These are phyloP conservation scores for Boeremia lycopersici DNA, from an alignment of 2,329 filamentous ascomycete genomes.

Conservation along the genomic window DNA sequence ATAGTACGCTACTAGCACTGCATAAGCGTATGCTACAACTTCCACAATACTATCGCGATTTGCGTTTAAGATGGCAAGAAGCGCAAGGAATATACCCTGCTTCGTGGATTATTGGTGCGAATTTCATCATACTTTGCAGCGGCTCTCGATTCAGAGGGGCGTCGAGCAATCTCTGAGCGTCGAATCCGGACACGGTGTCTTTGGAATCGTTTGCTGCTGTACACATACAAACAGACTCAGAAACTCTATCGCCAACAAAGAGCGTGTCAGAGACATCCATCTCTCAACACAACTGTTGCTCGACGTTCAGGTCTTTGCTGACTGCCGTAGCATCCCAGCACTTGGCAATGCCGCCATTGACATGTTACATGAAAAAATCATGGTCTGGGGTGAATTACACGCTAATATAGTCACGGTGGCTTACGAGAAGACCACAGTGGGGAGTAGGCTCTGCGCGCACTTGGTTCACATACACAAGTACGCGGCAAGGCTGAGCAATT, in stretches of 20 bases:
- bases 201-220: neutral
- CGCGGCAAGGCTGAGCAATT: neutral
- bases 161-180: neutral
- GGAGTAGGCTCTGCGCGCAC: neutral
- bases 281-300: neutral
- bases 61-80: neutral
- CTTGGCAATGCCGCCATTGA: neutral
- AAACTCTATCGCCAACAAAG: neutral
- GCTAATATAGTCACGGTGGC: neutral
- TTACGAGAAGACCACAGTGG: neutral
- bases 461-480: neutral
- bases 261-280: neutral
- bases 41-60: neutral
- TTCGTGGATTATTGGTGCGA: neutral
- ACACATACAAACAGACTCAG: neutral
- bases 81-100: neutral
- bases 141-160: neutral
- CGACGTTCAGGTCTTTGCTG: neutral
- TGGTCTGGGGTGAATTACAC: neutral
- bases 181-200: neutral
- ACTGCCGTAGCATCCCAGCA: neutral
- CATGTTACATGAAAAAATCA: neutral
- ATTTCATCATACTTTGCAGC: neutral
- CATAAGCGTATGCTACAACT: neutral
- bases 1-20: neutral